These are phyloP conservation scores for Kuraishia piskuri DNA, from an alignment of 805 yeast species.

Conservation along the genomic window DNA sequence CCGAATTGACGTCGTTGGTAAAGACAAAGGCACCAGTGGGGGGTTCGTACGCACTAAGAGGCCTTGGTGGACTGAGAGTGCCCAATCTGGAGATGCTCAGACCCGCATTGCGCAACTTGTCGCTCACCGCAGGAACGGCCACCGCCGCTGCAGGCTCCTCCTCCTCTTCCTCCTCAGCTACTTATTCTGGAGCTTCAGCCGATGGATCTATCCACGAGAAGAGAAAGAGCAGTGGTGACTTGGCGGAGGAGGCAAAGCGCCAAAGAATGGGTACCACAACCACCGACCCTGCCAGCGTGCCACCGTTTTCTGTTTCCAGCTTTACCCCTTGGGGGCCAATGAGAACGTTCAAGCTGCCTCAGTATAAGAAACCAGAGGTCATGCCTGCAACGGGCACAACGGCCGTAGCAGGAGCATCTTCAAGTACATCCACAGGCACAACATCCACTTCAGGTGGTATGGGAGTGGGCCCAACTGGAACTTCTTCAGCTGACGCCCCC, in stretches of 20 bases:
- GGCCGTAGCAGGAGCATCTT: background rate
- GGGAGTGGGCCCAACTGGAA: background rate
- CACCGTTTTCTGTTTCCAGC: conserved; percentile 1
- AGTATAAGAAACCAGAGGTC: conserved; percentile 19
- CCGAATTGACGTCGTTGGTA: conserved; percentile 10
- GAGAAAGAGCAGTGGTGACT: conserved; percentile 6
- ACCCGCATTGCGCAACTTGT: conserved; percentile 10
- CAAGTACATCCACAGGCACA: background rate
- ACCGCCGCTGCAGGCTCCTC: no score
- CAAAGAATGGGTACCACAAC: background rate
- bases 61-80: background rate
- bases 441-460: background rate
- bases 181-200: background rate
- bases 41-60: background rate
- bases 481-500: background rate
- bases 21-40: conserved; percentile 1
- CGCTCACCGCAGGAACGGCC: background rate
- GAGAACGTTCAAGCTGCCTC: conserved; percentile 12
- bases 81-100: background rate
- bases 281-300: background rate
- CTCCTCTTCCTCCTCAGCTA: no score
- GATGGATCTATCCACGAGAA: conserved; percentile 11
- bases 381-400: background rate
- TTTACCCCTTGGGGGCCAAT: background rate
- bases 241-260: background rate